Evolutionary conservation across 441 rosid genomes (phyloP).

Genomic region (Pelargonium fulgidum): DNA sequence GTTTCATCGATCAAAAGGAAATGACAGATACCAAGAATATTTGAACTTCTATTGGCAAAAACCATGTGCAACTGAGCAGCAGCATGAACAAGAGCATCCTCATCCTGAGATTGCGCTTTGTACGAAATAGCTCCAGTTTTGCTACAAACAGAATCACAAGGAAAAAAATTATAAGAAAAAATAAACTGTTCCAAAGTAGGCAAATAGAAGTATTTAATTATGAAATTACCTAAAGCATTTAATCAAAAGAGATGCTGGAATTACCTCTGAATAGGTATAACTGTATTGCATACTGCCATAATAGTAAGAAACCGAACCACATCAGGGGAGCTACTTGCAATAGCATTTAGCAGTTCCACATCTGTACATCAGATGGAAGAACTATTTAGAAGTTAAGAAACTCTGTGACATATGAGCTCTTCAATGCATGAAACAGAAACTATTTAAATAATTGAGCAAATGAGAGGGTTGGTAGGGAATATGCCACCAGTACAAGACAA

Average conservation of each 20-base stretch:
- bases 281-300: conserved; percentile 97
- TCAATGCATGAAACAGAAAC: conserved; percentile 14
- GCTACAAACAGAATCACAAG: conserved; percentile 35
- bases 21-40: conserved; percentile 57
- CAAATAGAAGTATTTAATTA: conserved; percentile 10
- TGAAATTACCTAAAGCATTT: conserved; percentile 6
- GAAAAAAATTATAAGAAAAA: conserved; percentile 9
- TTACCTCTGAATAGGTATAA: conserved; percentile 80
- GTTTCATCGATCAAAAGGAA: conserved; percentile 24
- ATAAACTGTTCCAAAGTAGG: not conserved
- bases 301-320: conserved; percentile 76
- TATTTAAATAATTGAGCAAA: conserved; percentile 9
- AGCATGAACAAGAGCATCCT: conserved; percentile 96
- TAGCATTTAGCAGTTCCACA: conserved; percentile 55
- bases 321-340: conserved; percentile 76
- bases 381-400: conserved; percentile 19
- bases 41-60: conserved; percentile 60
- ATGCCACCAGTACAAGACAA: conserved; percentile 10
- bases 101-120: conserved; percentile 99
- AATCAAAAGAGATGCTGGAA: conserved; percentile 18
- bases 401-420: conserved; percentile 3
- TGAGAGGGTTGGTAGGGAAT: conserved; percentile 12
- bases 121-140: conserved; percentile 73
- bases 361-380: conserved; percentile 37
- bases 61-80: conserved; percentile 88